Evolutionary conservation across 768 basidiomycete genomes (phyloP), one percentile per base, ranked within the genome.

Genomic region (Tricholoma bakamatsutake): DNA sequence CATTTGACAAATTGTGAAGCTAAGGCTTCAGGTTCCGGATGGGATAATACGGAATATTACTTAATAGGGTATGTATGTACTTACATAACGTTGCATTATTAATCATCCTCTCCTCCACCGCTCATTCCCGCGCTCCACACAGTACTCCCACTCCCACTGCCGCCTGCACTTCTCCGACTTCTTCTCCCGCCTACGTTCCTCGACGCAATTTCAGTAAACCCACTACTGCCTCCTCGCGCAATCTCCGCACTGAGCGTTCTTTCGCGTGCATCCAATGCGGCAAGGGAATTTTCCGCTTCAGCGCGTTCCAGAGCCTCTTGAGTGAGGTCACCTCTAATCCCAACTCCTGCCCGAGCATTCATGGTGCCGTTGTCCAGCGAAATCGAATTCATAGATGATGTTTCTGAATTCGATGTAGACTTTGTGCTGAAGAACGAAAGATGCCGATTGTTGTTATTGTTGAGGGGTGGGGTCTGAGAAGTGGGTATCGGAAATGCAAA

Each of bases 121-220:
- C 83, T 83, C 84, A 89, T 85, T 31, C 90, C 90, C 50, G 90
- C 90, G 66, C 90, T 92, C 85, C 87, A 93, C 28, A 93, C 87
- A 1, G 90, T 93, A 68, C 88, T 88, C 10, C 80, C 84, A 60
- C 83, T 85, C 35, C 82, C 81, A 59, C 85, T 87, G 7, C 85
- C 87, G 37, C 83, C 81, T 21, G 67, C 78, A 58, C 84, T 86
- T 57, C 79, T 75, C 48, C 79, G 72, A 53, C 82, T 82, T 58
- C 84, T 78, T 65, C 87, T 77, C 55, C 85, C 80, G 30, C 79
- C 75, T 9, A 76, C 70, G 42, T 74, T 74, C 47, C 80, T 75
- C 34, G 74, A 74, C 15, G 75, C 71, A 52, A 90, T 80, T 65
- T 94, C 92, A 1, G 93, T 93, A 68, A 90, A 93, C 13, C 90